Conservation (phyloP, 768 basidiomycete genomes). For the Naganishia friedmannii region DNA sequence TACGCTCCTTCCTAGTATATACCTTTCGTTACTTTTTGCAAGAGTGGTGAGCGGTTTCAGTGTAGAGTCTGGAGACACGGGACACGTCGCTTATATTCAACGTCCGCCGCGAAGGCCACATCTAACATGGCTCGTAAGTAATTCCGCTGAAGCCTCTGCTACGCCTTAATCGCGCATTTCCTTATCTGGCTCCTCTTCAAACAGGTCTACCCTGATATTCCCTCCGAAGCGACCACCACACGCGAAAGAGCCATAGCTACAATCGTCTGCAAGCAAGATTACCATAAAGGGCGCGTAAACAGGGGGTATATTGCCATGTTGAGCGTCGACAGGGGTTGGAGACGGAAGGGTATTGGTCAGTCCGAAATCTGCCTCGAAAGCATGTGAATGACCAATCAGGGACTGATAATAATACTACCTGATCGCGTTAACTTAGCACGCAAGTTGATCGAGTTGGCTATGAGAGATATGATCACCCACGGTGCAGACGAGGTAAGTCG, state of each 20-base stretch:
- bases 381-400: slow-evolving; percentile 46
- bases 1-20: slow-evolving; percentile 59
- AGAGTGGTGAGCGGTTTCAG: slow-evolving; percentile 68
- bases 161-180: background rate
- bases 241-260: slow-evolving; percentile 69
- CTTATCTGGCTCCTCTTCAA: background rate
- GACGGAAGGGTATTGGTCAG: slow-evolving; percentile 89
- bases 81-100: background rate
- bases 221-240: slow-evolving; percentile 52
- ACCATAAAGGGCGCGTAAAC: slow-evolving; percentile 67
- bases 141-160: no score
- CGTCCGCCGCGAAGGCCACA: slow-evolving; percentile 65
- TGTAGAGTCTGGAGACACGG: background rate
- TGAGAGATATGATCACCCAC: slow-evolving; percentile 75
- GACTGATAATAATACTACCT: slow-evolving; percentile 34
- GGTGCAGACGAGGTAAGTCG: slow-evolving; percentile 81
- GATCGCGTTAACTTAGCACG: slow-evolving; percentile 68
- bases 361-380: slow-evolving; percentile 36
- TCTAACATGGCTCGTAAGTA: slow-evolving; percentile 65
- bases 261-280: slow-evolving; percentile 95
- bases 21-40: slow-evolving; percentile 95
- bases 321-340: slow-evolving; percentile 75
- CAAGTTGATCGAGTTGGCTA: slow-evolving; percentile 74
- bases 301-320: slow-evolving; percentile 99
- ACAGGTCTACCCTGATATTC: slow-evolving; percentile 53